phyloP scores from a whole-genome alignment of 495 filamentous ascomycete species.

The Tuber brumale region DNA sequence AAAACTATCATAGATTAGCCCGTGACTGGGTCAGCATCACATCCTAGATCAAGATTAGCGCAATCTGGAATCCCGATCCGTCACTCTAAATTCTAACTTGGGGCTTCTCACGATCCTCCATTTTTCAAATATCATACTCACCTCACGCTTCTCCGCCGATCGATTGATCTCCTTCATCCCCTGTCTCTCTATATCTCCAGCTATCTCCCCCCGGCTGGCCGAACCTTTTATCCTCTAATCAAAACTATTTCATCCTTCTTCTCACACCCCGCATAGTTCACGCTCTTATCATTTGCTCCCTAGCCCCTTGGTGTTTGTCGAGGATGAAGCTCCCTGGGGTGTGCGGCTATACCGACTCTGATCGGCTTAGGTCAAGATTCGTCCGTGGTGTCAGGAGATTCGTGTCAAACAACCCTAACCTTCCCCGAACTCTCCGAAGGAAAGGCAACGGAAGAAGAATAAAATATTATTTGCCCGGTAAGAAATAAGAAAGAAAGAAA shows the following conservation, averaged over 20 bases:
- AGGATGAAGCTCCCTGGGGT: neutral
- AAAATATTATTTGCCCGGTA: neutral
- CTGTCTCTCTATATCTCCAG: neutral
- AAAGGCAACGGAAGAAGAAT: neutral
- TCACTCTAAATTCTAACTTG: constrained; percentile 1
- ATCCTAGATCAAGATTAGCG: neutral
- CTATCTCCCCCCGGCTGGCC: neutral
- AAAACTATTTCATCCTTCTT: neutral
- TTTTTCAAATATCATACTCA: neutral
- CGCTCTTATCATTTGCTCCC: neutral
- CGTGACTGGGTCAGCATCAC: neutral
- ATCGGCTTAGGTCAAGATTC: neutral
- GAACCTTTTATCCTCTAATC: neutral
- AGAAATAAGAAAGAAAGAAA: neutral
- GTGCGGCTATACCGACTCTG: neutral
- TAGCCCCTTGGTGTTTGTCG: neutral
- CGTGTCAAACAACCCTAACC: neutral
- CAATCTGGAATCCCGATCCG: neutral
- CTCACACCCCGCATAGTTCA: neutral
- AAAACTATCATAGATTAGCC: neutral
- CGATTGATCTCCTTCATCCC: neutral
- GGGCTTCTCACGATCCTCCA: neutral
- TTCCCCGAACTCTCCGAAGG: neutral
- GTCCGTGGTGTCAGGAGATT: neutral
- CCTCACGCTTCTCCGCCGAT: neutral